Conservation (phyloP, 768 basidiomycete genomes). For the Pleurotus salmoneostramineus region DNA sequence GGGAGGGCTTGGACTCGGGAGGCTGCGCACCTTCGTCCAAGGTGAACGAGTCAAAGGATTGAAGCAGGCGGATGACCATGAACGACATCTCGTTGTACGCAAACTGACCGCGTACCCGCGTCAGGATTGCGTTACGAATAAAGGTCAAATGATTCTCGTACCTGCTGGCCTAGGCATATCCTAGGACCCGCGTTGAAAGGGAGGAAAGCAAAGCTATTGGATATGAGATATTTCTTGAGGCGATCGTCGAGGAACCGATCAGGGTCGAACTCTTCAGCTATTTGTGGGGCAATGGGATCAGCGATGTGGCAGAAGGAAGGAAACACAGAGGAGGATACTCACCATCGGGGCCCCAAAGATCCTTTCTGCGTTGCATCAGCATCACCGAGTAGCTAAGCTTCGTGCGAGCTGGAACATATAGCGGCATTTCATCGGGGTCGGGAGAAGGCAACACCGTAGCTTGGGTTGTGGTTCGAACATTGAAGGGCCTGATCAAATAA, state of each 20-base stretch:
- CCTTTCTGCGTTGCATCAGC: conserved; percentile 61
- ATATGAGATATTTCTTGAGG: conserved; percentile 54
- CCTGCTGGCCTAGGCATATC: conserved; percentile 61
- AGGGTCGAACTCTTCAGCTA: conserved; percentile 67
- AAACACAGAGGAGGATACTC: conserved; percentile 7
- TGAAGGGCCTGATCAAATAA: conserved; percentile 36
- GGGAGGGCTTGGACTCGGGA: conserved; percentile 39
- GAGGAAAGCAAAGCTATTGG: conserved; percentile 69
- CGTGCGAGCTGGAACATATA: conserved; percentile 49
- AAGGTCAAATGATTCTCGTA: conserved; percentile 11
- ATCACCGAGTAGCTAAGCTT: conserved; percentile 52
- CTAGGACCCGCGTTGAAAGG: conserved; percentile 61
- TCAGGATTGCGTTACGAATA: neutral
- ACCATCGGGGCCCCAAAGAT: conserved; percentile 75
- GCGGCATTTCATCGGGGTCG: conserved; percentile 40
- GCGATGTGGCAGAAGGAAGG: neutral
- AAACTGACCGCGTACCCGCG: conserved; percentile 28
- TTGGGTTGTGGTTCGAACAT: conserved; percentile 41
- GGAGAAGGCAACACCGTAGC: conserved; percentile 45
- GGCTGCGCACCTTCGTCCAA: conserved; percentile 44
- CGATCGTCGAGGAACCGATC: conserved; percentile 68
- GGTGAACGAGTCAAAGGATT: conserved; percentile 46
- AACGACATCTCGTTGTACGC: conserved; percentile 61
- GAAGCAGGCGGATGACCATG: conserved; percentile 59
- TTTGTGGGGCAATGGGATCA: neutral